Evolutionary conservation across 176 grass and related monocot species (phyloP).

Genomic region (Rhynchospora pubera): DNA sequence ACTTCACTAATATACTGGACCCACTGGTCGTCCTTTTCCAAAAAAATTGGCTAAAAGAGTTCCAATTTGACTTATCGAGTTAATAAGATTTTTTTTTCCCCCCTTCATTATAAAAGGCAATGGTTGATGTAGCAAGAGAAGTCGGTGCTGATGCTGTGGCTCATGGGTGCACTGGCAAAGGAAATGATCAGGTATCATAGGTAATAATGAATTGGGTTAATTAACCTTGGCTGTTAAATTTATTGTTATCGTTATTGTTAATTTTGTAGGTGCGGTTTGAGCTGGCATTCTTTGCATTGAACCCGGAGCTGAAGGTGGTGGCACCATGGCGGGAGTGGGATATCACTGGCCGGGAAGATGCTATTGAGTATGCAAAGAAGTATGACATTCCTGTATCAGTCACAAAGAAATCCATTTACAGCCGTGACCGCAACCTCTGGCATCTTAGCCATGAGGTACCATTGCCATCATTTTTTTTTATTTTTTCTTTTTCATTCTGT

Average conservation of each 20-base stretch:
- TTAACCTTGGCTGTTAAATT: neutral
- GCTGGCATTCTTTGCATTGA: constrained; percentile 91
- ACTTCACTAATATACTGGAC: neutral
- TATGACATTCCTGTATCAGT: constrained; percentile 69
- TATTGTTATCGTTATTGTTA: constrained; percentile 12
- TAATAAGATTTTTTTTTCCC: constrained; percentile 19
- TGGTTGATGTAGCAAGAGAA: constrained; percentile 93
- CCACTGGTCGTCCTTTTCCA: neutral
- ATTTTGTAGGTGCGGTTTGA: constrained; percentile 83
- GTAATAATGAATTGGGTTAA: neutral
- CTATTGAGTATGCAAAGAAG: constrained; percentile 95
- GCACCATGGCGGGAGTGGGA: constrained; percentile 99
- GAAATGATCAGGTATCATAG: constrained; percentile 76
- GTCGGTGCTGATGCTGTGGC: constrained; percentile 89
- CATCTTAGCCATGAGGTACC: constrained; percentile 98
- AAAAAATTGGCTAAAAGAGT: neutral
- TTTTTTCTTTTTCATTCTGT: too few species aligned
- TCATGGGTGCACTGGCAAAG: constrained; percentile 93
- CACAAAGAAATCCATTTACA: constrained; percentile 98
- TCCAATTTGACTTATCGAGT: neutral
- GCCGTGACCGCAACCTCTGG: constrained; percentile 95
- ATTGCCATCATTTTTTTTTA: too few species aligned
- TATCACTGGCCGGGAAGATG: constrained; percentile 95
- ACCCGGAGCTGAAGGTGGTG: constrained; percentile 90
- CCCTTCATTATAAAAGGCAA: constrained; percentile 37